Percentiles rank a stretch among this genome's conserved stretches.
Conservation (phyloP, 1,139 yeast species). For the Candida buenavistaensis region DNA sequence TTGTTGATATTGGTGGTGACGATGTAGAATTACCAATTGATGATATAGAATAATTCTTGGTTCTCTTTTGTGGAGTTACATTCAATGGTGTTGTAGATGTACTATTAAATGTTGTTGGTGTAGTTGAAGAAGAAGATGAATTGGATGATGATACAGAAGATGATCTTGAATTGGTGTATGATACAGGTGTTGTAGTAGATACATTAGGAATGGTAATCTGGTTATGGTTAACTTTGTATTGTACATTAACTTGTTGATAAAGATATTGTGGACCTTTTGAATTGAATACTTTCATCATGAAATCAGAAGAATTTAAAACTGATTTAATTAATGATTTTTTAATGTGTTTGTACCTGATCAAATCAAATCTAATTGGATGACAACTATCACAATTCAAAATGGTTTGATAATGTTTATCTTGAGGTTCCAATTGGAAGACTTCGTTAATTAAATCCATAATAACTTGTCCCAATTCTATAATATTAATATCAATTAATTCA, state of each 20-base stretch:
- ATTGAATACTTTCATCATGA: constrained; percentile 31
- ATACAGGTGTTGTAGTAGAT: neutral
- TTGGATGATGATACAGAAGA: constrained; percentile 7
- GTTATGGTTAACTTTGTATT: constrained; percentile 15
- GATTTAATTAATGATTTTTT: constrained; percentile 34
- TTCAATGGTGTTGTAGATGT: constrained; percentile 6
- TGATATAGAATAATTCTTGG: constrained; percentile 3
- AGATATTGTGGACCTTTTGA: constrained; percentile 38
- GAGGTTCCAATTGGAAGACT: constrained; percentile 10
- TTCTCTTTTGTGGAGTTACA: constrained; percentile 9
- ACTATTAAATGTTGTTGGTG: constrained; percentile 4
- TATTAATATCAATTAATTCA: constrained; percentile 36
- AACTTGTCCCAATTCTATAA: constrained; percentile 35
- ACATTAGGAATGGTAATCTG: constrained; percentile 1
- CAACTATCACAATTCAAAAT: constrained; percentile 9
- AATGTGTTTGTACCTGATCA: constrained; percentile 26
- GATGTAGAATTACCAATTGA: constrained; percentile 3
- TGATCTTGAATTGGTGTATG: constrained; percentile 5
- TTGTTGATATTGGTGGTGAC: constrained; percentile 1
- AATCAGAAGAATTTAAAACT: constrained; percentile 34
- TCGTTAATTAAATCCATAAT: constrained; percentile 41
- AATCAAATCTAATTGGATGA: constrained; percentile 19
- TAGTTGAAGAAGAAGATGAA: neutral
- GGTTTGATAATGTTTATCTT: constrained; percentile 12
- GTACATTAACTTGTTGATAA: constrained; percentile 22